Conservation (phyloP, 371 early-diverging fungal species). For the Phascolomyces articulosus region DNA sequence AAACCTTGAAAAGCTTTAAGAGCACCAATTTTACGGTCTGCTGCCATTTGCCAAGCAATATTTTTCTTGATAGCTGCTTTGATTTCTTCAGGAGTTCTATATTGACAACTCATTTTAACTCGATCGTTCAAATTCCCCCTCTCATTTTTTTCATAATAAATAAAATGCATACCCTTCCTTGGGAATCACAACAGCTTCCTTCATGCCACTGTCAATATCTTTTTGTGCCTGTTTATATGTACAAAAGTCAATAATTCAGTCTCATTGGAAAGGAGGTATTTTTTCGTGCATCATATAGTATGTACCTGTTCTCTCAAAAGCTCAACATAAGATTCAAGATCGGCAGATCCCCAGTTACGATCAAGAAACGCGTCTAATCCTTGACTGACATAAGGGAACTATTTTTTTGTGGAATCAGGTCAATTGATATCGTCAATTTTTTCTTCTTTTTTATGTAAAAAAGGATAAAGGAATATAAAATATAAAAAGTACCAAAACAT, state of each 20-base stretch:
- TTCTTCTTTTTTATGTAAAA: too few relatives aligned
- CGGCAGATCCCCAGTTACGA: slow-evolving; percentile 64
- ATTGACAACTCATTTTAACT: not conserved
- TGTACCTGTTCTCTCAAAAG: slow-evolving; percentile 76
- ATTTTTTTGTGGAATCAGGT: too few relatives aligned
- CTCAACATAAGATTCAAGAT: slow-evolving; percentile 61
- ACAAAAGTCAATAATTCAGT: too few relatives aligned
- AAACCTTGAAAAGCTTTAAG: slow-evolving; percentile 93
- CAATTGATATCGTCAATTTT: too few relatives aligned
- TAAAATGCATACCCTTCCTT: slow-evolving; percentile 39
- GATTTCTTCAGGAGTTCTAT: slow-evolving; percentile 51
- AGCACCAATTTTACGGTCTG: slow-evolving; percentile 86
- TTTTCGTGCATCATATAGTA: too few relatives aligned
- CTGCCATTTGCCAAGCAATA: slow-evolving; percentile 82
- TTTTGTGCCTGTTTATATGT: slow-evolving; percentile 68
- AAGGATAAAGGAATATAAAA: not conserved
- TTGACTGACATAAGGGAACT: slow-evolving; percentile 82
- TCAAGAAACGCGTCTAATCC: slow-evolving; percentile 68
- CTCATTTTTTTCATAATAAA: too few relatives aligned
- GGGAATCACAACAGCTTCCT: slow-evolving; percentile 52
- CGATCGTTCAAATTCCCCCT: too few relatives aligned
- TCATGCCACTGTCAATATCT: slow-evolving; percentile 54
- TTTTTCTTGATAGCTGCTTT: slow-evolving; percentile 67
- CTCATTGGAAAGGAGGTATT: too few relatives aligned
- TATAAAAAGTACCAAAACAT: slow-evolving; percentile 60